A percentile compares a stretch with the other conserved stretches of the same genome.
Evolutionary conservation across 352 stramenopile genomes (phyloP).

Genomic region (Phytophthora rubi): DNA sequence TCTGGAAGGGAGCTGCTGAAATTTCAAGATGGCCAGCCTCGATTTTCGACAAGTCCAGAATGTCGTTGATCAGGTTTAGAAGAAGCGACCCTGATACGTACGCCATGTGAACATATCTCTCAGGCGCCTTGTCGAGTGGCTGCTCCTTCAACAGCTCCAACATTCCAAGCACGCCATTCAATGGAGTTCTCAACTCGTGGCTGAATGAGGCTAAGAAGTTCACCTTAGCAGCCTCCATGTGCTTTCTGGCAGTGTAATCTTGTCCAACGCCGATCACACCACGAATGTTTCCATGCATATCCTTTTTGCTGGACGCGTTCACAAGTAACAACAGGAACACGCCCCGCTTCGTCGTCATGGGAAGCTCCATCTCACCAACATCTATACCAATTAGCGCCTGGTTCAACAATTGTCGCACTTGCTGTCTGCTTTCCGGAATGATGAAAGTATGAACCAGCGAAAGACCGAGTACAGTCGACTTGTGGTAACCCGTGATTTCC

Average conservation of each 20-base stretch:
- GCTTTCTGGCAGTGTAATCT: slow-evolving; percentile 91
- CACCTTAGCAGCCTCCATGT: slow-evolving; percentile 87
- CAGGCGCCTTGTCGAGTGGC: slow-evolving; percentile 63
- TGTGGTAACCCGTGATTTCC: slow-evolving; percentile 84
- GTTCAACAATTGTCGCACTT: slow-evolving; percentile 78
- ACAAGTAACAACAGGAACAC: slow-evolving; percentile 75
- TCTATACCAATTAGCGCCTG: slow-evolving; percentile 85
- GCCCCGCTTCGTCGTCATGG: slow-evolving; percentile 82
- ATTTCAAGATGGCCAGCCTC: slow-evolving; percentile 92
- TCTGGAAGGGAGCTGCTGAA: slow-evolving; percentile 83
- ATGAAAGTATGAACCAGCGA: slow-evolving; percentile 86
- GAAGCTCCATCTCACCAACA: slow-evolving; percentile 90
- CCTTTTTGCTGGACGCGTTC: slow-evolving; percentile 88
- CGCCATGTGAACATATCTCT: slow-evolving; percentile 87
- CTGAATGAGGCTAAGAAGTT: slow-evolving; percentile 90
- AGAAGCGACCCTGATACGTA: slow-evolving; percentile 88
- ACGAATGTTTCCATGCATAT: slow-evolving; percentile 92
- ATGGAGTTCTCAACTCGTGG: slow-evolving; percentile 80
- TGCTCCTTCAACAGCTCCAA: slow-evolving; percentile 83
- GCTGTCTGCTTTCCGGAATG: slow-evolving; percentile 66
- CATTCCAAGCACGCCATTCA: slow-evolving; percentile 88
- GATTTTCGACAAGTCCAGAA: slow-evolving; percentile 93
- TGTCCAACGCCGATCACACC: slow-evolving; percentile 93
- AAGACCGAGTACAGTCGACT: slow-evolving; percentile 68
- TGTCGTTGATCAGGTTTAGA: slow-evolving; percentile 93